These are phyloP conservation scores for Apostasia ramifera DNA, from an alignment of 106 monocot genomes.

Conservation along the genomic window DNA sequence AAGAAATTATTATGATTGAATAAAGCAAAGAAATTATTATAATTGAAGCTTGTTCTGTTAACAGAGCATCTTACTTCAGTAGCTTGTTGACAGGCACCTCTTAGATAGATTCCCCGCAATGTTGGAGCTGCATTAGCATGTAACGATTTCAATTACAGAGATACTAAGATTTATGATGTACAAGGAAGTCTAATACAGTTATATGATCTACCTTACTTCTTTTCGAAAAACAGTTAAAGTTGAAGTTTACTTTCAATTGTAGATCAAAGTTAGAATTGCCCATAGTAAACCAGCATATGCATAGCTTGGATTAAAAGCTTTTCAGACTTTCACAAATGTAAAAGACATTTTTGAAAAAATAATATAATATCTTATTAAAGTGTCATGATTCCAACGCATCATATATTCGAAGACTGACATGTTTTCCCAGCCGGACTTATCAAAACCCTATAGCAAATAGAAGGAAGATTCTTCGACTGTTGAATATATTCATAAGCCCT, in stretches of 20 bases:
- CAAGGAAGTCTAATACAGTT: too few species aligned
- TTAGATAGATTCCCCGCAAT: conserved; percentile 85
- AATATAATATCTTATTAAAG: not conserved
- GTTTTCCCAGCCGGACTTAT: conserved; percentile 69
- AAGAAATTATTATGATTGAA: not conserved
- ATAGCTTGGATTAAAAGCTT: too few species aligned
- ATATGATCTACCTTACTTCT: too few species aligned
- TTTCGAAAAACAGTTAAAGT: too few species aligned
- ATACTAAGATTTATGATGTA: too few species aligned
- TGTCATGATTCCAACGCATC: not conserved
- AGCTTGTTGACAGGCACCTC: conserved; percentile 59
- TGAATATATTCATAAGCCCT: conserved; percentile 79
- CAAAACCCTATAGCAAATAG: conserved; percentile 55
- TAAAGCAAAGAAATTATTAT: not conserved
- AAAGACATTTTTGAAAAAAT: not conserved
- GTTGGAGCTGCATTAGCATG: conserved; percentile 49
- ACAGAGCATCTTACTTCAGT: conserved; percentile 56
- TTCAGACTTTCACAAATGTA: not conserved
- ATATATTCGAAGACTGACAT: conserved; percentile 34
- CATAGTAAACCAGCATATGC: too few species aligned
- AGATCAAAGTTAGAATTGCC: too few species aligned
- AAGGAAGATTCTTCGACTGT: conserved; percentile 46
- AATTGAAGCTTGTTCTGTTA: not conserved
- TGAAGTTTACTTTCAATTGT: too few species aligned
- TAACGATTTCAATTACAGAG: too few species aligned